These are phyloP conservation scores for Apiospora marii DNA, from an alignment of 2,329 filamentous ascomycete genomes.

Conservation along the genomic window DNA sequence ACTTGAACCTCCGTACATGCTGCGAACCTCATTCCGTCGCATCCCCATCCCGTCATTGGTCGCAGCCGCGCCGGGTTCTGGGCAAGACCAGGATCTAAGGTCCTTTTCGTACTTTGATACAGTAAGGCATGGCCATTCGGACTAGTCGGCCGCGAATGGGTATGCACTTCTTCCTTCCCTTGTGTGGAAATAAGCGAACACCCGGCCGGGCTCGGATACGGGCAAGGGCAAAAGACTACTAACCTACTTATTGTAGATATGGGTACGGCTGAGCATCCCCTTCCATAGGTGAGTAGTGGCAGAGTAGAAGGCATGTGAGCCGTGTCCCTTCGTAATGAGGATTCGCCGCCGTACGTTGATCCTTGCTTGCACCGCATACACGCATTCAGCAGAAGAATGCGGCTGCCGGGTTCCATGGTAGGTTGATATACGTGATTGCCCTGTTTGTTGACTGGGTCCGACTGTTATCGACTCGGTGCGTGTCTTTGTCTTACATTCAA, in stretches of 20 bases:
- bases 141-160: background rate
- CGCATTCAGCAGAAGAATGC: background rate
- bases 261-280: conserved; percentile 1
- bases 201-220: conserved; percentile 15
- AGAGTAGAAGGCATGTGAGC: background rate
- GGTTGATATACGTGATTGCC: conserved; percentile 34
- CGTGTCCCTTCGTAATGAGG: background rate
- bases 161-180: conserved; percentile 12
- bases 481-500: background rate
- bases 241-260: background rate
- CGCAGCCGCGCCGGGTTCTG: background rate
- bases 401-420: conserved; percentile 26
- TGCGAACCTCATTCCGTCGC: conserved; percentile 20
- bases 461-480: background rate
- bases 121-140: background rate
- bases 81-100: background rate
- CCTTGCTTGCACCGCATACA: conserved; percentile 20
- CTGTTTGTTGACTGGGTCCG: conserved; percentile 22
- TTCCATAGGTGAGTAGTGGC: background rate
- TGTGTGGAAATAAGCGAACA: background rate
- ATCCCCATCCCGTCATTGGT: conserved; percentile 26
- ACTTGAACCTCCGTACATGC: conserved; percentile 22
- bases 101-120: background rate
- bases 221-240: background rate
- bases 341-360: conserved; percentile 1